These are phyloP conservation scores for Odonthalia washingtoniensis DNA, from an alignment of 31 red algal species.

Conservation along the genomic window DNA sequence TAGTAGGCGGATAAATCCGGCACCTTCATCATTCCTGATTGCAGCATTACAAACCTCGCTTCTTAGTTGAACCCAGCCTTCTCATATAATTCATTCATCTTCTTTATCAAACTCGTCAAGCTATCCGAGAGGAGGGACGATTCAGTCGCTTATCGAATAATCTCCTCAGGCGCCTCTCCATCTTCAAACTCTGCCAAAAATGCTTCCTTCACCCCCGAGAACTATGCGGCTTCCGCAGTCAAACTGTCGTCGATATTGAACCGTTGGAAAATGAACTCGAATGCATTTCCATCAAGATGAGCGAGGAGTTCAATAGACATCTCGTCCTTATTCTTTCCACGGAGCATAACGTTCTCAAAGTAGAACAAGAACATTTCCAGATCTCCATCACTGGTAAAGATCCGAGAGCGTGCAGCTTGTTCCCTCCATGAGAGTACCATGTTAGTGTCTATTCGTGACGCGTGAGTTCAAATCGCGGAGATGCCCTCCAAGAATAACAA, in stretches of 20 bases:
- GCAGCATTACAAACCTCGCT: neutral
- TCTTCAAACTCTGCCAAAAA: neutral
- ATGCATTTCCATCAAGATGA: neutral
- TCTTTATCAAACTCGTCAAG: neutral
- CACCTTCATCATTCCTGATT: neutral
- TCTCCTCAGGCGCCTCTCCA: neutral
- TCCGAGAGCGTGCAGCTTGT: neutral
- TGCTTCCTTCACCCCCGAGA: neutral
- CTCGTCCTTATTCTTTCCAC: neutral
- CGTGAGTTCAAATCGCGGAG: neutral
- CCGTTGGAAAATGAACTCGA: neutral
- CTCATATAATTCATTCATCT: neutral
- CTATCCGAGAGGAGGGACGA: neutral
- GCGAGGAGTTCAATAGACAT: neutral
- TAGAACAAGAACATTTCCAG: neutral
- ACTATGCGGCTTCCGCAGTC: neutral
- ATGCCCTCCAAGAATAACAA: neutral
- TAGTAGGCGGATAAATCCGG: neutral
- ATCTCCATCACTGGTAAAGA: neutral
- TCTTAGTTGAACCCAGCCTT: neutral
- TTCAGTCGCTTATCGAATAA: neutral
- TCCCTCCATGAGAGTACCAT: neutral
- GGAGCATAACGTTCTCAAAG: neutral
- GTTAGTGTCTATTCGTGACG: neutral
- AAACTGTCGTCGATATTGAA: neutral